Percentiles rank a stretch among this genome's conserved stretches.
phyloP scores from a whole-genome alignment of 202 grass and related monocot genomes.

The Panicum hallii region DNA sequence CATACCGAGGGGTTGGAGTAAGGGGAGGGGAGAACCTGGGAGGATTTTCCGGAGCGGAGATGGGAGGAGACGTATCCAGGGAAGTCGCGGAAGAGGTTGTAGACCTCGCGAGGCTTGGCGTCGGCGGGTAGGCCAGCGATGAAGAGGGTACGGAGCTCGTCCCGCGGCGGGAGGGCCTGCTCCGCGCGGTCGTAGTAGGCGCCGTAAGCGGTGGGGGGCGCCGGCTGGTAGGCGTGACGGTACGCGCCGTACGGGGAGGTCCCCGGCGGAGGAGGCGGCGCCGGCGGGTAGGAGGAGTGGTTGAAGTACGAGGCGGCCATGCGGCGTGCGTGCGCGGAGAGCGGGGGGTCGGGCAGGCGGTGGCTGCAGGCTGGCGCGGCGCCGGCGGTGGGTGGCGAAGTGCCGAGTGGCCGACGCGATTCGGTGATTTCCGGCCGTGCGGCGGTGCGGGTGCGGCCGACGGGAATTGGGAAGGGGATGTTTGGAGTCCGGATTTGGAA shows the following conservation, averaged over 20 bases:
- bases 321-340: background rate
- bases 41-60: conserved; percentile 67
- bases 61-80: conserved; percentile 80
- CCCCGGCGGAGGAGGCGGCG: conserved; percentile 53
- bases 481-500: no score
- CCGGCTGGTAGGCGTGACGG: conserved; percentile 50
- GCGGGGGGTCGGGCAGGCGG: background rate
- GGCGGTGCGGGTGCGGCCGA: conserved; percentile 11
- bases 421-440: background rate
- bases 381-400: conserved; percentile 6
- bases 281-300: conserved; percentile 43
- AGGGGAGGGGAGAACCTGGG: conserved; percentile 46
- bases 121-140: conserved; percentile 72
- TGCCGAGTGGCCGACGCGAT: background rate
- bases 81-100: conserved; percentile 95
- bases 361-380: background rate
- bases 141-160: conserved; percentile 86
- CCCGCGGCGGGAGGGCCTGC: conserved; percentile 42
- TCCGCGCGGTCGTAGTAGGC: conserved; percentile 58
- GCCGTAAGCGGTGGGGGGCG: conserved; percentile 11
- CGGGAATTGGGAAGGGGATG: background rate
- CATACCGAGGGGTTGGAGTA: background rate
- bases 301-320: conserved; percentile 61
- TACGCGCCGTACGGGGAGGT: conserved; percentile 52
- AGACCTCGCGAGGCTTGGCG: conserved; percentile 75